phyloP scores from a whole-genome alignment of 768 basidiomycete genomes.

The Peribolospora kevripleyi region DNA sequence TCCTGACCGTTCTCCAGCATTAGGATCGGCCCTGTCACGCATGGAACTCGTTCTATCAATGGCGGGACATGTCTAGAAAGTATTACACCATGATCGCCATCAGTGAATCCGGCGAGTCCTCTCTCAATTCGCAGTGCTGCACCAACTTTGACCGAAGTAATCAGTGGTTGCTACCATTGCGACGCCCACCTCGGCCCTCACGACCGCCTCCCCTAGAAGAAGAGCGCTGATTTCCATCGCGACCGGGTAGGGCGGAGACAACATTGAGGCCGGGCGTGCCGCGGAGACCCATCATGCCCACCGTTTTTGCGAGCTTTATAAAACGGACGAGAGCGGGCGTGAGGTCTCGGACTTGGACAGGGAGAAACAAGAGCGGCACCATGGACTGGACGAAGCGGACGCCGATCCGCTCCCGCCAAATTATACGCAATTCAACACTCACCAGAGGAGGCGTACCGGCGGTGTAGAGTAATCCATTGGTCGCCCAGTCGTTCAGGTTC shows the following conservation, averaged over 20 bases:
- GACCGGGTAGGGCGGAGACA: conserved; percentile 12
- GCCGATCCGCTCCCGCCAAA: conserved; percentile 15
- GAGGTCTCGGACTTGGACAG: neutral
- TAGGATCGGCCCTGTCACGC: no score
- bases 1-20: no score
- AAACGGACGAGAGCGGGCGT: neutral
- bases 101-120: no score
- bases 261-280: conserved; percentile 17
- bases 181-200: neutral
- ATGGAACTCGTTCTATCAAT: no score
- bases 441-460: neutral
- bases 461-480: neutral
- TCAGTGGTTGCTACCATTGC: no score
- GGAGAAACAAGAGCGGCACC: neutral
- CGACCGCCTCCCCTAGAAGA: neutral
- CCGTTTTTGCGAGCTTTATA: conserved; percentile 18
- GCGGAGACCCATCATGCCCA: conserved; percentile 31
- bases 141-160: no score
- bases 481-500: neutral
- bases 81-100: no score
- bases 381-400: conserved; percentile 14
- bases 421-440: neutral
- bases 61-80: no score
- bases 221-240: no score
- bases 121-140: no score